Conservation (phyloP, 179 eudicot species). For the Drosera spatulata region DNA sequence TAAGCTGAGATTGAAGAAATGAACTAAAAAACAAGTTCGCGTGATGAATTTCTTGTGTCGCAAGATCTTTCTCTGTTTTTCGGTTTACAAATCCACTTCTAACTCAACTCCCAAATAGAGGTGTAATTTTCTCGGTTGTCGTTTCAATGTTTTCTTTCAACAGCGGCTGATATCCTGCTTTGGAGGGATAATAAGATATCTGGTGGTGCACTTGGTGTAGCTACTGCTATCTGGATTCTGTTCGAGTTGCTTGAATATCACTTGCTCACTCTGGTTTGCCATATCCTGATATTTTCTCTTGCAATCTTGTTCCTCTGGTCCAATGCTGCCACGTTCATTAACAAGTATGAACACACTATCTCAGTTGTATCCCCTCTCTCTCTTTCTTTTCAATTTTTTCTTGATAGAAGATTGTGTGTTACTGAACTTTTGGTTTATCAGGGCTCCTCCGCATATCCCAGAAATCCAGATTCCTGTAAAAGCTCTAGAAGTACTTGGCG, state of each 20-base stretch:
- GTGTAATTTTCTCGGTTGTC: too few species aligned
- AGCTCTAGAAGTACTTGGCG: conserved; percentile 29
- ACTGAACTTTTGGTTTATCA: conserved; percentile 7
- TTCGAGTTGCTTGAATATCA: conserved; percentile 64
- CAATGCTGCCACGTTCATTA: conserved; percentile 48
- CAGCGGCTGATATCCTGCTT: conserved; percentile 71
- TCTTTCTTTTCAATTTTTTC: background rate
- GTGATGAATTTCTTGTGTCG: too few species aligned
- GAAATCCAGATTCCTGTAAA: conserved; percentile 50
- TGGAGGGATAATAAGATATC: conserved; percentile 85
- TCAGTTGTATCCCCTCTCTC: too few species aligned
- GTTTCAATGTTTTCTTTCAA: background rate
- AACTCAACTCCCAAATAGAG: too few species aligned
- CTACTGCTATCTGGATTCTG: conserved; percentile 70
- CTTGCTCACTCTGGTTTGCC: conserved; percentile 56
- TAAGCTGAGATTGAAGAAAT: too few species aligned
- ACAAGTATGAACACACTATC: conserved; percentile 29
- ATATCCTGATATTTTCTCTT: conserved; percentile 46
- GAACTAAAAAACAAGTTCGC: too few species aligned
- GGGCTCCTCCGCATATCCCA: conserved; percentile 54
- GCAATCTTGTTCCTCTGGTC: conserved; percentile 65
- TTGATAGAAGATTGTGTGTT: background rate
- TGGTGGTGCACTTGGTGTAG: conserved; percentile 42
- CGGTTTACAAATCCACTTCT: too few species aligned
- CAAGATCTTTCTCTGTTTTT: too few species aligned